phyloP scores from a whole-genome alignment of 139 green algal species.

The Haematococcus lacustris region DNA sequence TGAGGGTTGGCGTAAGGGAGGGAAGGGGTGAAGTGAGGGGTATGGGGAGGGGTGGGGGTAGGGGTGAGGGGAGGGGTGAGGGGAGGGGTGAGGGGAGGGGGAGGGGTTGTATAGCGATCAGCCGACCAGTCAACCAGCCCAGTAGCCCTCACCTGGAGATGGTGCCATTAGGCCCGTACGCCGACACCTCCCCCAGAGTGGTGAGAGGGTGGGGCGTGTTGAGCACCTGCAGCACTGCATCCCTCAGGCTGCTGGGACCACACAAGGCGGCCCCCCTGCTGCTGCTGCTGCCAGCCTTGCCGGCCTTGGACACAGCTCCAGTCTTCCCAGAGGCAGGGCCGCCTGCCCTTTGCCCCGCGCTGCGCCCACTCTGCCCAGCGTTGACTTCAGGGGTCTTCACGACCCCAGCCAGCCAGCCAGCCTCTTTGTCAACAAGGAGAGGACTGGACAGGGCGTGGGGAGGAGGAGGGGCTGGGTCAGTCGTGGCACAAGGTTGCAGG shows the following conservation, averaged over 20 bases:
- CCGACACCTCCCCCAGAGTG: slow-evolving; percentile 48
- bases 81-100: too few species aligned
- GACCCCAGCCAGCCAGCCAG: not conserved
- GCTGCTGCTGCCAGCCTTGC: not conserved
- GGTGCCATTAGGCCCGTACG: slow-evolving; percentile 79
- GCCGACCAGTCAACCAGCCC: too few species aligned
- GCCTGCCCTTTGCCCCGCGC: not conserved
- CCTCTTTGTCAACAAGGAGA: not conserved
- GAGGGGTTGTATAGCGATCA: too few species aligned
- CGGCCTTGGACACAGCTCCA: not conserved
- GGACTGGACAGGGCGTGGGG: not conserved
- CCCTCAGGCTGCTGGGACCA: slow-evolving; percentile 27
- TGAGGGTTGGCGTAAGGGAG: too few species aligned
- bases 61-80: too few species aligned
- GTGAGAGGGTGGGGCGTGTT: slow-evolving; percentile 93
- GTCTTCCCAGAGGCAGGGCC: too few species aligned
- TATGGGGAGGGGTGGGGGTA: too few species aligned
- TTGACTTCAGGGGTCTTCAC: too few species aligned
- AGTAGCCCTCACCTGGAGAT: too few species aligned
- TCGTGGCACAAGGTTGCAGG: not conserved
- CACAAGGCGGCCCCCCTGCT: not conserved
- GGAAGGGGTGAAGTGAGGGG: too few species aligned
- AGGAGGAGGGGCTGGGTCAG: not conserved
- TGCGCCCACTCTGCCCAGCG: not conserved
- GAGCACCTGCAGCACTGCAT: slow-evolving; percentile 71